phyloP scores from a whole-genome alignment of 805 yeast genomes.

The Saccharomycopsis sp. region DNA sequence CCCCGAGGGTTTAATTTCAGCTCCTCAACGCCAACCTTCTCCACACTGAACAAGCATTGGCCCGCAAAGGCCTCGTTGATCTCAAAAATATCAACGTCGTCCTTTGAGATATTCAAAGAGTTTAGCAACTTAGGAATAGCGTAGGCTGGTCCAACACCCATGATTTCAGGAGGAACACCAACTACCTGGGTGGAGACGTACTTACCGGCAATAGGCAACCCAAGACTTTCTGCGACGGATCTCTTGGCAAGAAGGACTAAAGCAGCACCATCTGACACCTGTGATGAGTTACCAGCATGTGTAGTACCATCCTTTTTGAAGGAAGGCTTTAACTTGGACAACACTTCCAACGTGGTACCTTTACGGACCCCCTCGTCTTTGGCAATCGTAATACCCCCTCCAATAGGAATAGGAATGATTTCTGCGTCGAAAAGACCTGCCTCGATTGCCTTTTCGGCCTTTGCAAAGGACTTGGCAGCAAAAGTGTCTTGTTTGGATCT shows the following conservation, averaged over 20 bases:
- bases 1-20: constrained; percentile 84
- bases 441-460: constrained; percentile 71
- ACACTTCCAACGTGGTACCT: constrained; percentile 73
- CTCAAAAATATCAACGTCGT: constrained; percentile 73
- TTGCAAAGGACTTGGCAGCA: constrained; percentile 80
- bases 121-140: constrained; percentile 84
- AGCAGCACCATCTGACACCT: constrained; percentile 93
- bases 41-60: constrained; percentile 76
- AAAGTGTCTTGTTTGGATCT: constrained; percentile 79
- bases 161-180: constrained; percentile 95
- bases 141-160: constrained; percentile 97
- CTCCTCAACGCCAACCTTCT: constrained; percentile 55
- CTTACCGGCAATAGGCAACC: constrained; percentile 70
- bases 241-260: constrained; percentile 81
- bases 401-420: constrained; percentile 72
- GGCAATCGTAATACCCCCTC: constrained; percentile 36
- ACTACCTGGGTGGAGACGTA: constrained; percentile 72
- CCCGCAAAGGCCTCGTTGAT: constrained; percentile 97
- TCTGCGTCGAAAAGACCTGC: constrained; percentile 79
- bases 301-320: constrained; percentile 80
- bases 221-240: constrained; percentile 69
- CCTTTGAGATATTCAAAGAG: constrained; percentile 49
- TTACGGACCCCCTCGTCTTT: constrained; percentile 88
- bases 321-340: constrained; percentile 78
- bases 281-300: constrained; percentile 95